phyloP scores from a whole-genome alignment of 1,284 basidiomycete genomes.

The Apiotrichum laibachii region DNA sequence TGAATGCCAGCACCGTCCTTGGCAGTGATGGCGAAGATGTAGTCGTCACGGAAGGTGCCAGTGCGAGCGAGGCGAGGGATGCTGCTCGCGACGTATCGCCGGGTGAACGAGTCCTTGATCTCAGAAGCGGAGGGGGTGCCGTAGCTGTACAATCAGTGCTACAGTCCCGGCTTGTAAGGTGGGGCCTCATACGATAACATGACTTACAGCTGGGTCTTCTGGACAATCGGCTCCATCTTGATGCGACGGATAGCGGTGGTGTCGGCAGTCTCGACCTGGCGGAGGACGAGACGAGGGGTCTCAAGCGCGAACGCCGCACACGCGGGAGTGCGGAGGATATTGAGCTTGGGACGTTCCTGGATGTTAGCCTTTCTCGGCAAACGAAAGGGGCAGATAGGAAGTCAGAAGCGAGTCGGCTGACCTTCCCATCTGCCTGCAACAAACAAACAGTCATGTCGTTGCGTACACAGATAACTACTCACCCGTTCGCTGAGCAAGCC shows the following conservation, averaged over 20 bases:
- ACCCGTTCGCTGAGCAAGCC: constrained; percentile 29
- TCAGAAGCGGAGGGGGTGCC: constrained; percentile 30
- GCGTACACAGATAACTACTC: constrained; percentile 3
- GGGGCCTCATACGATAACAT: not conserved
- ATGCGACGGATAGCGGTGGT: constrained; percentile 38
- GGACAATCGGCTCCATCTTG: constrained; percentile 47
- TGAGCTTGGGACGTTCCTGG: constrained; percentile 21
- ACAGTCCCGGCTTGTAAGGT: not conserved
- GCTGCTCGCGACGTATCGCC: constrained; percentile 32
- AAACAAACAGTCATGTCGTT: too few species aligned
- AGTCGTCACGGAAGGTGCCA: constrained; percentile 31
- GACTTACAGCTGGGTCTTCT: constrained; percentile 46
- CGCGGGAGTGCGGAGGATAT: constrained; percentile 33
- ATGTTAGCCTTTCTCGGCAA: not conserved
- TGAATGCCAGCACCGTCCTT: constrained; percentile 21
- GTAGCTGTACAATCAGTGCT: constrained; percentile 21
- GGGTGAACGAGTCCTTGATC: constrained; percentile 40
- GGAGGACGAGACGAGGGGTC: constrained; percentile 34
- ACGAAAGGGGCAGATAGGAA: too few species aligned
- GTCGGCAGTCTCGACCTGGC: constrained; percentile 38
- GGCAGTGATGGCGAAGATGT: constrained; percentile 46
- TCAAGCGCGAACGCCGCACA: constrained; percentile 32
- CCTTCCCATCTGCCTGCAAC: too few species aligned
- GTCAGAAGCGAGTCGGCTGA: not conserved
- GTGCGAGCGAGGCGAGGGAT: constrained; percentile 10